Base-by-base conservation (phyloP, 441 rosid species). In the Raphanus hybrid region DNA sequence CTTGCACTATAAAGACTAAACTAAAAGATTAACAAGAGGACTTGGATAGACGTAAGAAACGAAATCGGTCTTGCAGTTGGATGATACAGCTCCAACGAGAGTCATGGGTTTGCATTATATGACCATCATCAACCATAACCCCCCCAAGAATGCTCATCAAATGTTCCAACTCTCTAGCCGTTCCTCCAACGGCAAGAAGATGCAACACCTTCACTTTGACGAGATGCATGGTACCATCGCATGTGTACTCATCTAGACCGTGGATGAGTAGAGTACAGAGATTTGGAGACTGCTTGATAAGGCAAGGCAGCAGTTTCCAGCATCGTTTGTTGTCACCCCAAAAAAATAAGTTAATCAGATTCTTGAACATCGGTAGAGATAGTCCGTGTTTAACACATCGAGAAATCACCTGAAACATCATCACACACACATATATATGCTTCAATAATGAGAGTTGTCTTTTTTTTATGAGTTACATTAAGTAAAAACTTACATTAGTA, bases 201-300 rank as follows among this genome's bases (percentile, higher is more conserved):
- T 12, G 54, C 54, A 48, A 48, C 6, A 2, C 43, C 43, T 37
- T 8, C 43, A 37, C 43, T 37, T 37, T 37, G 43, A 37, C 43
- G 8, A 37, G 43, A 8, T 37, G 8, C 43, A 37, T 55, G 3
- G 43, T 1, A 4, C 11, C 57, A 74, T 37, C 58, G 29, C n/a
- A 1, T 2, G 10, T 65, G 57, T 74, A 74, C 4, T 57, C 57
- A 55, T 15, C 3, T 20, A 74, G 32, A 58, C 34, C 54, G 2
- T 48, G 11, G 29, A 73, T 37, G 11, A 2, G 23, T 20, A 74
- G n/a, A 15, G 78, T 66, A 41, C 43, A n/a, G 12, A 67, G 59
- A n/a, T 74, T 74, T 41, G 72, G 66, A 58, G 66, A 66, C 35
- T 74, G 48, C 34, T 41, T 2, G 45, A 37, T 37, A 37, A 74